phyloP scores from a whole-genome alignment of 495 filamentous ascomycete species.

The Penicillium desertorum region DNA sequence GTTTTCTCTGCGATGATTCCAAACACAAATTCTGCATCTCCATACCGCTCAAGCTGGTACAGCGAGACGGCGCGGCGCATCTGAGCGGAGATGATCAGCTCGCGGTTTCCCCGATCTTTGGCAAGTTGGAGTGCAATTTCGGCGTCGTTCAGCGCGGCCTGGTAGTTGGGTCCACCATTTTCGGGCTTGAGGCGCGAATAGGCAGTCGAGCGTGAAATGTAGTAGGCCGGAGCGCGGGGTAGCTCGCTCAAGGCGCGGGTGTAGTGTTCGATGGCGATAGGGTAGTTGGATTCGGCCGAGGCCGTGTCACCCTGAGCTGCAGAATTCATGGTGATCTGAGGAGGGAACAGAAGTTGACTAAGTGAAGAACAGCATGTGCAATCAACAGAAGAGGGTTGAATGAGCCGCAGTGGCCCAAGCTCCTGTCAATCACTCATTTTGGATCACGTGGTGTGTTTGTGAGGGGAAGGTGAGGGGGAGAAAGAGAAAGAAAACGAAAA shows the following conservation, averaged over 20 bases:
- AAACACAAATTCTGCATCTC: conserved; percentile 74
- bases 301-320: conserved; percentile 65
- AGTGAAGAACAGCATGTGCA: neutral
- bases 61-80: conserved; percentile 75
- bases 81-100: conserved; percentile 77
- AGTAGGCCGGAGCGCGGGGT: conserved; percentile 74
- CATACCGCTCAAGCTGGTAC: conserved; percentile 67
- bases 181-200: conserved; percentile 63
- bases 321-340: conserved; percentile 50
- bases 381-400: neutral
- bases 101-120: conserved; percentile 70
- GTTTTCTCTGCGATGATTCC: conserved; percentile 61
- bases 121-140: conserved; percentile 73
- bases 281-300: conserved; percentile 60
- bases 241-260: conserved; percentile 68
- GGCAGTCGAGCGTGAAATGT: conserved; percentile 83
- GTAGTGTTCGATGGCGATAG: conserved; percentile 66
- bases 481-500: neutral
- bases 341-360: neutral
- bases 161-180: conserved; percentile 47
- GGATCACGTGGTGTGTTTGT: neutral
- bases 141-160: conserved; percentile 70
- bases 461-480: neutral
- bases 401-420: conserved; percentile 1
- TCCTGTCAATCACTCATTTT: neutral